These are phyloP conservation scores for Talaromyces stipitatus DNA, from an alignment of 495 filamentous ascomycete genomes.

Conservation along the genomic window DNA sequence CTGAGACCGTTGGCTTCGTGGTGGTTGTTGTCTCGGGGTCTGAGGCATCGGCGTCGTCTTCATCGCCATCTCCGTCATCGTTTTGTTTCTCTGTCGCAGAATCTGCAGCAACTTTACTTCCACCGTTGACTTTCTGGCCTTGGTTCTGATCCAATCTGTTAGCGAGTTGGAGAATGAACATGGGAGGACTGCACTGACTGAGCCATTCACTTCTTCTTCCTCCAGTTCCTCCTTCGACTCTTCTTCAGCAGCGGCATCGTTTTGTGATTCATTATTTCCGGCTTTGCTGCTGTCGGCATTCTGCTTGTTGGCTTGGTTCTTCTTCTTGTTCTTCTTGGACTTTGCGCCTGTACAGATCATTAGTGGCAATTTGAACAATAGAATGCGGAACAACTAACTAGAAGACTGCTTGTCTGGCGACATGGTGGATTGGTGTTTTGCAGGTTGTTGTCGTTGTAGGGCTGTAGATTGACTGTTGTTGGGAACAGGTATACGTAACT, in stretches of 20 bases:
- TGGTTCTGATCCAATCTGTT: neutral
- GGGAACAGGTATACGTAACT: neutral
- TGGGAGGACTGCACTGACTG: conserved; percentile 8
- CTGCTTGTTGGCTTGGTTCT: conserved; percentile 45
- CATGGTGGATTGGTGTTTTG: neutral
- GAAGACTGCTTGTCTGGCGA: conserved; percentile 2
- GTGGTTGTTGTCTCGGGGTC: conserved; percentile 9
- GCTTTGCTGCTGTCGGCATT: conserved; percentile 23
- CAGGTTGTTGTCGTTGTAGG: neutral
- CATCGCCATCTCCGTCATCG: conserved; percentile 6
- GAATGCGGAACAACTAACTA: neutral
- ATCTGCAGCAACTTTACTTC: neutral
- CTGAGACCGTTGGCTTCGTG: conserved; percentile 38
- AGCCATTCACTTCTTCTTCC: conserved; percentile 21
- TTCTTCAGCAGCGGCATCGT: conserved; percentile 23
- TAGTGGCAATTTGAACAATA: neutral
- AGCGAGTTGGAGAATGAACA: neutral
- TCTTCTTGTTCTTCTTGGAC: conserved; percentile 68
- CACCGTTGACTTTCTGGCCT: neutral
- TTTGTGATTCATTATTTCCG: conserved; percentile 14
- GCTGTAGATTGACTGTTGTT: neutral
- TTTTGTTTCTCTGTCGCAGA: neutral
- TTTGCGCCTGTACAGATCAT: conserved; percentile 35
- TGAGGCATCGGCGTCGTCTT: conserved; percentile 14
- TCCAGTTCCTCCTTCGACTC: conserved; percentile 22